Evolutionary conservation across 169 alveolate genomes (phyloP).

Genomic region (Cryptosporidium andersoni): DNA sequence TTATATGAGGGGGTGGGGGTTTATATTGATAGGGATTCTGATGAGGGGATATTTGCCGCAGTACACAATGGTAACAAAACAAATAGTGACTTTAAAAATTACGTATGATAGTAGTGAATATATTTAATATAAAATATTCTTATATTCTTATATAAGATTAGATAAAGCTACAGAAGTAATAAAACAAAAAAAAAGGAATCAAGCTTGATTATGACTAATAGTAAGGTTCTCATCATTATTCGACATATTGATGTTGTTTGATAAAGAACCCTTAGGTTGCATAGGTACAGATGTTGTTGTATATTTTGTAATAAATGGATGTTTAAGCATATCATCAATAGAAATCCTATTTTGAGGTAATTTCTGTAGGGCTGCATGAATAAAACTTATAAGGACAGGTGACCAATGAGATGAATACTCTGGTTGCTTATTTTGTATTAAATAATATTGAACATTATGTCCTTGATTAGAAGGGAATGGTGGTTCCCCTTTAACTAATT

Average conservation of each 20-base stretch:
- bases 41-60: too few relatives aligned
- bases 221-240: not conserved
- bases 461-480: conserved; percentile 83
- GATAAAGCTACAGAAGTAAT: too few relatives aligned
- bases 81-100: too few relatives aligned
- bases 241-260: not conserved
- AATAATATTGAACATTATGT: conserved; percentile 57
- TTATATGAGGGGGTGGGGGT: too few relatives aligned
- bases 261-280: not conserved
- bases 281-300: conserved; percentile 8
- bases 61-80: too few relatives aligned
- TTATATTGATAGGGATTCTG: too few relatives aligned
- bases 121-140: too few relatives aligned
- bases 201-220: not conserved
- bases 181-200: not conserved
- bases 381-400: conserved; percentile 61
- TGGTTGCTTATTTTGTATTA: conserved; percentile 65
- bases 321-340: conserved; percentile 56
- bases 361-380: conserved; percentile 62
- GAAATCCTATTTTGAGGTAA: conserved; percentile 66
- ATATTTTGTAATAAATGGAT: conserved; percentile 59
- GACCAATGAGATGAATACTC: conserved; percentile 71
- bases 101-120: too few relatives aligned
- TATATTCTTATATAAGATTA: too few relatives aligned
- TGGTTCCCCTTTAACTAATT: conserved; percentile 88